Evolutionary conservation across 2,329 filamentous ascomycete genomes (phyloP), one percentile per base, ranked within the genome.

Genomic region (Pseudogymnoascus sp.): DNA sequence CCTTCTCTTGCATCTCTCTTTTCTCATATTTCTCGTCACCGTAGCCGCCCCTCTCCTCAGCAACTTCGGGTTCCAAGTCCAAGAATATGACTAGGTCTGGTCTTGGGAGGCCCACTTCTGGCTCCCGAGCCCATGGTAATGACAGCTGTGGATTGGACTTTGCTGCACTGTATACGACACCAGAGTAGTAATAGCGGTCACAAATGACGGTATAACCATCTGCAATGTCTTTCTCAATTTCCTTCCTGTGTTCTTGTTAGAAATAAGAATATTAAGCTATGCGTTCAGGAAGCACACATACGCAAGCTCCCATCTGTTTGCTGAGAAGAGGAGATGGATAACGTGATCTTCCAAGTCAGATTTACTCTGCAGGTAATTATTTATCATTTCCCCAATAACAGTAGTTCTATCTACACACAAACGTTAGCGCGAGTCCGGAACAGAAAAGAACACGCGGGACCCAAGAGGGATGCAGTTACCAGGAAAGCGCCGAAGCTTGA

Each of bases 121-220:
- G 90, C 13, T 86, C 82, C 67, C 90, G 86, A 6, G 91, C 92
- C 92, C 94, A 99, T 0, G 82, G 75, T 0, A 97, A 78, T 0
- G 82, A 78, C 10, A 97, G 80, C 1, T 78, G 74, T 0, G 87
- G 83, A 67, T 90, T 90, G 48, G 84, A 80, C 72, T 97, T 97
- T 3, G 94, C 93, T 0, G 91, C 90, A 25, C 87, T 91, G 77
- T 97, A 99, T 59, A 97, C 91, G 62, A 92, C 89, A 61, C 94
- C 94, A 18, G 89, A 94, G 78, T 96, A 93, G 73, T 95, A 96
- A 77, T 97, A 99, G 58, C 94, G 87, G 74, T 99, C 94, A 67
- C 93, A 87, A 39, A 99, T 79, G 33, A 99, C 81, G 0, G 85
- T 94, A 18, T 81, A 86, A 7, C 93, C 92, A 1, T 78, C 74